phyloP scores from a whole-genome alignment of 352 stramenopile species.

The Phytopythium delawarense region DNA sequence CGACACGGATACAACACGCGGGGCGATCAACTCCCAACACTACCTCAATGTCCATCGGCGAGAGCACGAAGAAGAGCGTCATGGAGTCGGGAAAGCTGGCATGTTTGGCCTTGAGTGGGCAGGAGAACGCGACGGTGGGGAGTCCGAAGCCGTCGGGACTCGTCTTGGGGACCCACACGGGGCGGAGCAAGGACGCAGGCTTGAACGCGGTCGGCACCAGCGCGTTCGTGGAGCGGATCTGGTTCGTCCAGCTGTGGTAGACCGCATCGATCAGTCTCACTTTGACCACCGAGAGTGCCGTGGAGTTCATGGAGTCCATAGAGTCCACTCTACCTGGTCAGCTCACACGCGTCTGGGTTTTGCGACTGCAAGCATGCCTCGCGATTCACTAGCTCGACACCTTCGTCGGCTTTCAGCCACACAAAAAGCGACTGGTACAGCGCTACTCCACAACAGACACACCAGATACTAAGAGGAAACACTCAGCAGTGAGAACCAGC shows the following conservation, averaged over 20 bases:
- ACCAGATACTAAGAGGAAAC: no score
- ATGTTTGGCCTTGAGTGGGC: conserved; percentile 31
- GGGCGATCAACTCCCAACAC: background rate
- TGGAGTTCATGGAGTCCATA: background rate
- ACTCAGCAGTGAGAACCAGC: background rate
- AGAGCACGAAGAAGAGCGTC: conserved; percentile 65
- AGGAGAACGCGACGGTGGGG: conserved; percentile 43
- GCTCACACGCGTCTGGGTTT: conserved; percentile 25
- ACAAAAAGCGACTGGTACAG: conserved; percentile 27
- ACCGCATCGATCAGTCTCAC: background rate
- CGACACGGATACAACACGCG: no score
- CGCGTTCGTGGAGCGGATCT: conserved; percentile 12
- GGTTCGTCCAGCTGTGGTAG: conserved; percentile 31
- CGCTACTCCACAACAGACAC: conserved; percentile 9
- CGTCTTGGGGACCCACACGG: conserved; percentile 23
- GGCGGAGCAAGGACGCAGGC: conserved; percentile 14
- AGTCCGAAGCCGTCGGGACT: conserved; percentile 10
- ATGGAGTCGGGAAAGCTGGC: conserved; percentile 44
- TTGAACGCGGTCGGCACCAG: conserved; percentile 10
- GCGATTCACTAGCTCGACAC: conserved; percentile 41
- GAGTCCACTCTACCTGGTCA: conserved; percentile 29
- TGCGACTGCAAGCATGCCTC: conserved; percentile 28
- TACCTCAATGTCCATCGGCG: conserved; percentile 40
- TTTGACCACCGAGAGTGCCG: no score
- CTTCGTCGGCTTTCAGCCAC: conserved; percentile 50